Evolutionary conservation across 2,329 filamentous ascomycete genomes (phyloP).

Genomic region (Chaetomium sp.): DNA sequence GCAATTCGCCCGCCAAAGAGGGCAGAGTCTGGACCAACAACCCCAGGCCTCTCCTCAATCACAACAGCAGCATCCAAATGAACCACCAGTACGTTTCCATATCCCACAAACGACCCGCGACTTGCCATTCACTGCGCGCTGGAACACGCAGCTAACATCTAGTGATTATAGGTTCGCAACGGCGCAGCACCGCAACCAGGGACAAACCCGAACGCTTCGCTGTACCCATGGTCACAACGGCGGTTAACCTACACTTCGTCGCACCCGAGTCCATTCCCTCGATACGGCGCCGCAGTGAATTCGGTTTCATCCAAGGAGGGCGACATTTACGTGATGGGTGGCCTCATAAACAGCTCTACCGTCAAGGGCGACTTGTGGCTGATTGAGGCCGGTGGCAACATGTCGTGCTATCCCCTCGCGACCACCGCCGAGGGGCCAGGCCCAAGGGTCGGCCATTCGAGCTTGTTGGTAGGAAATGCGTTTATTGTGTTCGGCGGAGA

Average conservation of each 20-base stretch:
- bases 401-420: slow-evolving; percentile 88
- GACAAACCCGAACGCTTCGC: slow-evolving; percentile 69
- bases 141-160: slow-evolving; percentile 18
- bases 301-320: slow-evolving; percentile 91
- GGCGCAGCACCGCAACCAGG: slow-evolving; percentile 42
- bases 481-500: slow-evolving; percentile 99
- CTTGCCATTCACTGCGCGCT: slow-evolving; percentile 17
- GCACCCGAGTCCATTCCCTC: slow-evolving; percentile 84
- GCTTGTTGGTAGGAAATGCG: slow-evolving; percentile 92
- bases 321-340: slow-evolving; percentile 96
- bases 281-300: slow-evolving; percentile 97
- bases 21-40: slow-evolving; percentile 53
- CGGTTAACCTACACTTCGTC: slow-evolving; percentile 82
- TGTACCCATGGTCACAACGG: slow-evolving; percentile 95
- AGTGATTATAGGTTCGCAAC: slow-evolving; percentile 54
- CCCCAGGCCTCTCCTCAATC: slow-evolving; percentile 56
- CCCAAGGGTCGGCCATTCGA: slow-evolving; percentile 90
- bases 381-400: slow-evolving; percentile 84
- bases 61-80: slow-evolving; percentile 39
- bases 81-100: slow-evolving; percentile 47
- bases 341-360: slow-evolving; percentile 89
- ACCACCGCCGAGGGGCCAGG: slow-evolving; percentile 94
- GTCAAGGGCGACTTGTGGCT: slow-evolving; percentile 98
- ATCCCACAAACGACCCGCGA: neutral
- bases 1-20: slow-evolving; percentile 60